Percentiles rank a stretch among this genome's conserved stretches.
These are phyloP conservation scores for Amanita rubescens DNA, from an alignment of 768 basidiomycete genomes.

Conservation along the genomic window DNA sequence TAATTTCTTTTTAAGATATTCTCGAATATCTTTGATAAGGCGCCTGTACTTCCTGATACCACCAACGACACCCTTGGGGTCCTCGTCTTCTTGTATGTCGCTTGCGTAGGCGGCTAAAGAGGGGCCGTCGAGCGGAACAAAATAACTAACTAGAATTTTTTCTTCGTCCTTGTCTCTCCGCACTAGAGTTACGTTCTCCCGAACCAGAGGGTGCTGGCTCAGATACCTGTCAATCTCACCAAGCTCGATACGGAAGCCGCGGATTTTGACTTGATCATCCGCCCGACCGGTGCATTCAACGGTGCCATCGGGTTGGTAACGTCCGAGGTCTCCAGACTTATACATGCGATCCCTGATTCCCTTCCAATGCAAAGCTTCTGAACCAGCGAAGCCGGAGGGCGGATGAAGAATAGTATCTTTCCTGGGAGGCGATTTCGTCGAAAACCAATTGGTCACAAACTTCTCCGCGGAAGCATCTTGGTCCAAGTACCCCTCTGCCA, in stretches of 20 bases:
- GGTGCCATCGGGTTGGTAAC: slow-evolving; percentile 85
- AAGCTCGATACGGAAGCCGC: slow-evolving; percentile 97
- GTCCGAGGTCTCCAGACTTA: slow-evolving; percentile 91
- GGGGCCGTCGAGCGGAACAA: slow-evolving; percentile 78
- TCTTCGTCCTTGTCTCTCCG: slow-evolving; percentile 98
- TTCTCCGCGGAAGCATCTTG: slow-evolving; percentile 77
- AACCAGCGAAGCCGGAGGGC: slow-evolving; percentile 43
- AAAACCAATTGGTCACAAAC: slow-evolving; percentile 94
- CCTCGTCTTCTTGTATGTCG: slow-evolving; percentile 50
- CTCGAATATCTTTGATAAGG: slow-evolving; percentile 89
- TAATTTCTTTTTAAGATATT: slow-evolving; percentile 93
- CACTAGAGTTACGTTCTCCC: slow-evolving; percentile 98
- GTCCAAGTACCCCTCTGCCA: slow-evolving; percentile 94
- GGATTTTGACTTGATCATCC: slow-evolving; percentile 98
- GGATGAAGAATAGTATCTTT: slow-evolving; percentile 72
- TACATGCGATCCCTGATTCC: slow-evolving; percentile 98
- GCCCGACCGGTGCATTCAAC: slow-evolving; percentile 97
- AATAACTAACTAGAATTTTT: slow-evolving; percentile 96
- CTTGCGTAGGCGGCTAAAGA: slow-evolving; percentile 63
- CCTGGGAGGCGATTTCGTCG: slow-evolving; percentile 35
- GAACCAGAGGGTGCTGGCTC: slow-evolving; percentile 83
- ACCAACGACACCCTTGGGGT: slow-evolving; percentile 52
- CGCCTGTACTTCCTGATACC: slow-evolving; percentile 82
- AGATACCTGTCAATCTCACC: slow-evolving; percentile 98
- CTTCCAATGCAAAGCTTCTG: slow-evolving; percentile 83